Conservation (phyloP, 257 asterid genomes). For the Solanum neorickii region DNA sequence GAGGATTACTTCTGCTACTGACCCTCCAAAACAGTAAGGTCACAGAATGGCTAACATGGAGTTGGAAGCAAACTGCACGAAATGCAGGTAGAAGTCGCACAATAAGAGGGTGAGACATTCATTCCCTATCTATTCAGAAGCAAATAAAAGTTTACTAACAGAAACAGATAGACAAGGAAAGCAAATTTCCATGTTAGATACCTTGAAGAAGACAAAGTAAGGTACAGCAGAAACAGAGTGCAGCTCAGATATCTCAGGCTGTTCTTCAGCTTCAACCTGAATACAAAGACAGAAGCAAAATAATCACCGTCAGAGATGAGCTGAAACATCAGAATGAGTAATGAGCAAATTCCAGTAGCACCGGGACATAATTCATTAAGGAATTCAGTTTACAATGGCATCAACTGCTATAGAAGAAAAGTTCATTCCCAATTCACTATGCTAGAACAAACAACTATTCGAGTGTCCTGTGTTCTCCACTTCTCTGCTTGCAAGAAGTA, state of each 20-base stretch:
- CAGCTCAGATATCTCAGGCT: constrained; percentile 84
- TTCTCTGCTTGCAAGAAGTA: not conserved
- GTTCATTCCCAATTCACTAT: not conserved
- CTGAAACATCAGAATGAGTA: not conserved
- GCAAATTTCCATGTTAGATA: constrained; percentile 5
- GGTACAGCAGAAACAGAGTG: constrained; percentile 88
- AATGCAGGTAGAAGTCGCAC: not conserved
- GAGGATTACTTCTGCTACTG: not conserved
- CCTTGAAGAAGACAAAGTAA: constrained; percentile 85
- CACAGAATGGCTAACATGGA: not conserved
- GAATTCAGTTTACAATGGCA: not conserved
- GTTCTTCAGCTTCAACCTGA: constrained; percentile 98
- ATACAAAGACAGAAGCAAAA: not conserved
- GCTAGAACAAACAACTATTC: not conserved
- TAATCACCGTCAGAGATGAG: not conserved
- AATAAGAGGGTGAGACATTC: not conserved
- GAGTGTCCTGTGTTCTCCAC: not conserved
- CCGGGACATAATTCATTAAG: not conserved
- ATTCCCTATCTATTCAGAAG: not conserved
- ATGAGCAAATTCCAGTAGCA: not conserved
- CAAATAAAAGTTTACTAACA: not conserved
- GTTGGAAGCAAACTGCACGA: not conserved
- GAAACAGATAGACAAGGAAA: not conserved
- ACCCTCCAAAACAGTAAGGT: not conserved
- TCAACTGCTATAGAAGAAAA: not conserved